Evolutionary conservation across 257 asterid species (phyloP).

Genomic region (Forsythia suspensa): DNA sequence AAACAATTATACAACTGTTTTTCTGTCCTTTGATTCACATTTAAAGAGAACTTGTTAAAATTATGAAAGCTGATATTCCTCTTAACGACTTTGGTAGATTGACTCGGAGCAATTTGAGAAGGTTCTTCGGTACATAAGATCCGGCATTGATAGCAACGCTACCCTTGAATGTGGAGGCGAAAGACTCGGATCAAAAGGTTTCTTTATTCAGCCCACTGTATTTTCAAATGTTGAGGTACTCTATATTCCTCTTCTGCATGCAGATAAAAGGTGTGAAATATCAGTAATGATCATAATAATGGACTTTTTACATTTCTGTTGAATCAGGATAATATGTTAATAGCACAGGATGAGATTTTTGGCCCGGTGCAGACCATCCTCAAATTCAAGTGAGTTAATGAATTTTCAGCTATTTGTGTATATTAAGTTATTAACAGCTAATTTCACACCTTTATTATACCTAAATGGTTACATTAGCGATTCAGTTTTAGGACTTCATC

Average conservation of each 20-base stretch:
- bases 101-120: slow-evolving; percentile 75
- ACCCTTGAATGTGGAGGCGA: slow-evolving; percentile 92
- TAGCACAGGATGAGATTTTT: slow-evolving; percentile 89
- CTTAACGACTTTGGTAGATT: slow-evolving; percentile 36
- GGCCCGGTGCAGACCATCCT: slow-evolving; percentile 90
- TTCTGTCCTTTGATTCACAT: background rate
- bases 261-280: background rate
- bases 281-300: background rate
- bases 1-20: background rate
- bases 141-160: slow-evolving; percentile 74
- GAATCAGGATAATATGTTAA: slow-evolving; percentile 75
- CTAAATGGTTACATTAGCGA: too few species aligned
- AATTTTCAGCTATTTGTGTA: background rate
- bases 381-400: slow-evolving; percentile 60
- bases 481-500: too few species aligned
- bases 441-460: too few species aligned
- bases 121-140: slow-evolving; percentile 63
- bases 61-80: background rate
- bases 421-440: too few species aligned
- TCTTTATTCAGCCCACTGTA: slow-evolving; percentile 81
- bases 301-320: background rate
- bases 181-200: slow-evolving; percentile 64
- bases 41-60: background rate
- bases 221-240: slow-evolving; percentile 84
- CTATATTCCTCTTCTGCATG: background rate